phyloP scores from a whole-genome alignment of 305 asterid species.

The Plantago rigida region DNA sequence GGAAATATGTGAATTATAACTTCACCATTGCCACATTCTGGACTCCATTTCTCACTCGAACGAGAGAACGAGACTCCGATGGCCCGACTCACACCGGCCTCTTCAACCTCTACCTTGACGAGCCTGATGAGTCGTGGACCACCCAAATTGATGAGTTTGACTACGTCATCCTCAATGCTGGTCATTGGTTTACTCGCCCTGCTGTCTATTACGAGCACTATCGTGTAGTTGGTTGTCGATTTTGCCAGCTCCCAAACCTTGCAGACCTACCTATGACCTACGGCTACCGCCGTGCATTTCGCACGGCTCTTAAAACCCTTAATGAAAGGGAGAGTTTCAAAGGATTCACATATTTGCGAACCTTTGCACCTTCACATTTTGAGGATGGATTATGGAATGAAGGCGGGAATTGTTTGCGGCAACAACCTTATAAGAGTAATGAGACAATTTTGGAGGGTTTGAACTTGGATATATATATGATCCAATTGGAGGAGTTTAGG shows the following conservation, averaged over 20 bases:
- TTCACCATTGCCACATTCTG: conserved; percentile 23
- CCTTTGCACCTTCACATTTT: conserved; percentile 28
- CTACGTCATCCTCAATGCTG: conserved; percentile 26
- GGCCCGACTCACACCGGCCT: conserved; percentile 17
- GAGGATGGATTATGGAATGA: conserved; percentile 27
- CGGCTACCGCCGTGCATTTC: conserved; percentile 21
- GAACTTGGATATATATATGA: conserved; percentile 20
- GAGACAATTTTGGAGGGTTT: conserved; percentile 22
- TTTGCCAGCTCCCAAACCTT: background rate
- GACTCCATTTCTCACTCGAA: conserved; percentile 25
- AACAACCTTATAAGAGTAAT: conserved; percentile 20
- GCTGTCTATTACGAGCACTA: conserved; percentile 21
- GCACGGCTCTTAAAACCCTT: conserved; percentile 17
- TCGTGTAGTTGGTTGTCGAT: conserved; percentile 21
- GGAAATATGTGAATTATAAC: conserved; percentile 24
- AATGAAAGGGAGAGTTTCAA: conserved; percentile 18
- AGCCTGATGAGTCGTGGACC: conserved; percentile 24
- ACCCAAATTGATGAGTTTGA: conserved; percentile 22
- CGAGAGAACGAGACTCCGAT: conserved; percentile 12
- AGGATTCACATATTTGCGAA: conserved; percentile 24
- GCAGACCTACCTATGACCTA: background rate
- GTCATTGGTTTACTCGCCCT: conserved; percentile 28
- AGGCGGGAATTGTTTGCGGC: conserved; percentile 25
- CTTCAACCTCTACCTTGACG: conserved; percentile 28
- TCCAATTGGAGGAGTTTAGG: conserved; percentile 24